A percentile compares a stretch with the other conserved stretches of the same genome.
These are phyloP conservation scores for Penicillium sclerotiorum DNA, from an alignment of 2,329 filamentous ascomycete genomes.

Conservation along the genomic window DNA sequence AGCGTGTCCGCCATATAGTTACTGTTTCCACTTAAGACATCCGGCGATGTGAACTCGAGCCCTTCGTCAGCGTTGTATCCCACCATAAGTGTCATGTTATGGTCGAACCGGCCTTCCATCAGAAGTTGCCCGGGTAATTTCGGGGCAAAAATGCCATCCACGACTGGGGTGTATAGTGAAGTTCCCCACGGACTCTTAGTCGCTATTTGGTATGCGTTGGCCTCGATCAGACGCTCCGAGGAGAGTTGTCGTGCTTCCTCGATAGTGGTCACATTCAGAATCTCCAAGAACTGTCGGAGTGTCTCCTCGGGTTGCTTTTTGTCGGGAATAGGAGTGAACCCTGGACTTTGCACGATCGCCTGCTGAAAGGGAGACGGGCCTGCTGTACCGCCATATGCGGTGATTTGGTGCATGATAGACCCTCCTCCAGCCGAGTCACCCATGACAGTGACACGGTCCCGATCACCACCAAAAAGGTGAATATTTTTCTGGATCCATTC, in stretches of 20 bases:
- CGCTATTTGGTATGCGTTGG: constrained; percentile 48
- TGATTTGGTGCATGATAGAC: constrained; percentile 60
- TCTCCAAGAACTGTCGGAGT: constrained; percentile 43
- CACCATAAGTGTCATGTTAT: constrained; percentile 49
- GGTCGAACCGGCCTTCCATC: constrained; percentile 48
- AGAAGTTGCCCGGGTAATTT: constrained; percentile 51
- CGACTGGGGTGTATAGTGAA: constrained; percentile 50
- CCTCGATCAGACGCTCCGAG: constrained; percentile 43
- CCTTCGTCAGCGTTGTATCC: constrained; percentile 51
- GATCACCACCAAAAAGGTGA: constrained; percentile 58
- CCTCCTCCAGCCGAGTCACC: constrained; percentile 55
- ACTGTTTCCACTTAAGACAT: constrained; percentile 28
- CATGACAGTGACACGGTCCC: constrained; percentile 48
- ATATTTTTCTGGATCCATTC: constrained; percentile 61
- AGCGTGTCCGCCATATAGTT: constrained; percentile 24
- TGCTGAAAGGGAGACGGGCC: constrained; percentile 41
- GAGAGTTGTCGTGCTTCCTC: constrained; percentile 48
- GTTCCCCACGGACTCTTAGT: constrained; percentile 40
- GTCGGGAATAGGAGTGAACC: constrained; percentile 37
- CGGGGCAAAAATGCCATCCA: constrained; percentile 56
- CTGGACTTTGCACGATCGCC: constrained; percentile 51
- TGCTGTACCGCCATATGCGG: constrained; percentile 51
- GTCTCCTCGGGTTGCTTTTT: constrained; percentile 41
- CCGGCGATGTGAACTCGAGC: constrained; percentile 44
- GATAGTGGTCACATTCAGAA: constrained; percentile 49